Conservation (phyloP, 768 basidiomycete genomes). For the Calocera cornea region DNA sequence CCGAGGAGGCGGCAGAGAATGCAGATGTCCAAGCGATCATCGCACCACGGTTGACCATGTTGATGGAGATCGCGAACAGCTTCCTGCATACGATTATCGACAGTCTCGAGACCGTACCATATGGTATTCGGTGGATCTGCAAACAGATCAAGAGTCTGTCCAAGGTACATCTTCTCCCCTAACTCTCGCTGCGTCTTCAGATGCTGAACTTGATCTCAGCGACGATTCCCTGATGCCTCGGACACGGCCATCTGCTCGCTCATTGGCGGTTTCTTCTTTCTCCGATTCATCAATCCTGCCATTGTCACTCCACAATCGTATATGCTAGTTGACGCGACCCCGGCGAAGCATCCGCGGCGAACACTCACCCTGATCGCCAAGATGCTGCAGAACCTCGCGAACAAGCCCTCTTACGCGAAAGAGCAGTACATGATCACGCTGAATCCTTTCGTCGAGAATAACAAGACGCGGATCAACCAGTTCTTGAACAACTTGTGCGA, state of each 20-base stretch:
- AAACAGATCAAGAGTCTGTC: slow-evolving; percentile 97
- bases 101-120: slow-evolving; percentile 95
- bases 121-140: slow-evolving; percentile 99
- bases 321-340: slow-evolving; percentile 96
- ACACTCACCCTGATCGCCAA: slow-evolving; percentile 97
- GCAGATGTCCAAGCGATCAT: slow-evolving; percentile 96
- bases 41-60: slow-evolving; percentile 89
- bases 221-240: slow-evolving; percentile 97
- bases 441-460: slow-evolving; percentile 97
- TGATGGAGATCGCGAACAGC: slow-evolving; percentile 99
- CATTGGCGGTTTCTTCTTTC: slow-evolving; percentile 99
- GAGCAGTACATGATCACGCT: slow-evolving; percentile 98
- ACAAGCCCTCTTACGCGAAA: slow-evolving; percentile 95
- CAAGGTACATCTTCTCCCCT: slow-evolving; percentile 38
- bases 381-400: slow-evolving; percentile 98
- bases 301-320: slow-evolving; percentile 99
- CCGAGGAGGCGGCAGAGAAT: slow-evolving; percentile 89
- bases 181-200: not conserved
- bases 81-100: slow-evolving; percentile 97
- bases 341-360: slow-evolving; percentile 92
- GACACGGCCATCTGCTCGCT: slow-evolving; percentile 97
- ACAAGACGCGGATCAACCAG: slow-evolving; percentile 93
- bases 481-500: slow-evolving; percentile 96
- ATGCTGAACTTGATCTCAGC: slow-evolving; percentile 33
- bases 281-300: slow-evolving; percentile 98